A percentile compares a stretch with the other conserved stretches of the same genome.
Evolutionary conservation across 805 yeast species (phyloP).

Genomic region (Ogataea haglerorum): DNA sequence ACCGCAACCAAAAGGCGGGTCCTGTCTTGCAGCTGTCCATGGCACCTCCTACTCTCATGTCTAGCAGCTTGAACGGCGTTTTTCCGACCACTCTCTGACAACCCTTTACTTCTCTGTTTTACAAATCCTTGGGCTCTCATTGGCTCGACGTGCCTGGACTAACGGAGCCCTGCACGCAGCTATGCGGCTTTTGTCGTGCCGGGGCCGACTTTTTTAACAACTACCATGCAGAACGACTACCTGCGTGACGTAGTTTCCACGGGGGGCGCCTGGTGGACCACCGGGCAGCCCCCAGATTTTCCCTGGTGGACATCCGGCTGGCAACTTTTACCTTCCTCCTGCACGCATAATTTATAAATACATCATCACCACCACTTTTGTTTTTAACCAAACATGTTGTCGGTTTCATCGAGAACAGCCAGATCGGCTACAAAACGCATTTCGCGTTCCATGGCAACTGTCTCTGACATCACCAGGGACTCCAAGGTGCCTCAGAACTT

Average conservation of each 20-base stretch:
- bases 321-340: conserved; percentile 6
- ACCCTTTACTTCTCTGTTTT: conserved; percentile 3
- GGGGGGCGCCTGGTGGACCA: neutral
- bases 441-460: conserved; percentile 51
- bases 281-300: conserved; percentile 4
- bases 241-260: conserved; percentile 2
- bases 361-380: conserved; percentile 9
- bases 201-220: conserved; percentile 12
- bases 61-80: neutral
- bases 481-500: conserved; percentile 50
- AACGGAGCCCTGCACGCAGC: conserved; percentile 16
- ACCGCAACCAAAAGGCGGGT: neutral
- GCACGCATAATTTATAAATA: conserved; percentile 10
- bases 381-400: conserved; percentile 25
- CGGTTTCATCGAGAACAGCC: conserved; percentile 29
- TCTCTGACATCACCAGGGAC: conserved; percentile 47
- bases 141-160: conserved; percentile 12
- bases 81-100: neutral
- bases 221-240: conserved; percentile 5
- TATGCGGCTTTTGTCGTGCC: conserved; percentile 11
- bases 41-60: neutral
- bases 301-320: conserved; percentile 4
- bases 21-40: neutral
- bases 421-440: conserved; percentile 25
- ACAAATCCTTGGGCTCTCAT: conserved; percentile 16